Base-by-base conservation (phyloP, 2,329 filamentous ascomycete genomes). In the Alternaria gansuensis region DNA sequence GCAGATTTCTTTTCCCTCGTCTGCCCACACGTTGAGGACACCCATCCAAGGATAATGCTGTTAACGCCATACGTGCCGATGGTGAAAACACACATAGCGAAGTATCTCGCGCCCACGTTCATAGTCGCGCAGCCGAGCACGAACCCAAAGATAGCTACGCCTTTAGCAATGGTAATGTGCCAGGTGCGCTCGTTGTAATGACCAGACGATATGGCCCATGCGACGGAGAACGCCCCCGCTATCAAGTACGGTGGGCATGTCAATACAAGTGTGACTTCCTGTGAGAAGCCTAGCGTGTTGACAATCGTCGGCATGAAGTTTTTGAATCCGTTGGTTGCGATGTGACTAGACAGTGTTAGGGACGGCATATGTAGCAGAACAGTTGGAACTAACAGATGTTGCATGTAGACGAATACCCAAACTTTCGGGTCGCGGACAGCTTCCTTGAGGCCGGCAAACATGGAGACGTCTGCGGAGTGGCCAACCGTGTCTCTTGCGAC, bases 361-460 rank as follows among this genome's bases (percentile, higher is more conserved):
- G 85, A 85, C 0, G 80, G 79, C 58, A 84, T 0, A 80, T 82
- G 14, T 85, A 73, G 65, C 85, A 82, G 65, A 84, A 82, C 68
- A 85, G 84, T 62, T 84, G 82, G 82, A 85, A 84, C 26, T 31
- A 3, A 45, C 43, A 45, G 43, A 26, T 45, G 43, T 45, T 45
- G 43, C 43, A 45, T 45, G 34, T 85, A 74, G 3, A 80, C 81
- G 63, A 85, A 82, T 2, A 86, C 68, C 80, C 82, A 86, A 0
- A 83, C 80, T 53, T 82, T 78, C 60, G 80, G 82, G 57, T 86
- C 84, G 8, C 67, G 69, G 54, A 79, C 75, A 0, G 83, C 83
- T 59, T 49, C 13, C 83, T 79, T 66, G 29, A 85, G 77, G 3
- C 84, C 84, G 3, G 45, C 45, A 14, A 33, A 21, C 45, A 36